Base-by-base conservation (phyloP, 495 filamentous ascomycete genomes). In the Penicillium odoratum region DNA sequence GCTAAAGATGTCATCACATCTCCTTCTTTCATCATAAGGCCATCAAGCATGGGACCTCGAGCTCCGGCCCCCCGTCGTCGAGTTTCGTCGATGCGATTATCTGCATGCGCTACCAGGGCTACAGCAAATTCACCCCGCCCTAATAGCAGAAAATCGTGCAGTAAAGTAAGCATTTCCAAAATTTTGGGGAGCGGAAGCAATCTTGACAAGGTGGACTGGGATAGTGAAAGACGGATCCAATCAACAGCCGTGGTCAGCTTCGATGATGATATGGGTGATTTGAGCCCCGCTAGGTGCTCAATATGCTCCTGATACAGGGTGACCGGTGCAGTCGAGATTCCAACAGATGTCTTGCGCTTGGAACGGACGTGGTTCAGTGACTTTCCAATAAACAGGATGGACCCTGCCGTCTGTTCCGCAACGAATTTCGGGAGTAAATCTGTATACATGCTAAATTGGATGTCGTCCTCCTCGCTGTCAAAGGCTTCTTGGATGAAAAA, bases 71-170 rank as follows among this genome's bases (percentile, higher is more conserved):
- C 67, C 18, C 70, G 71, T 51, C 78, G 76, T 29, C 81, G 59
- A 21, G 53, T 74, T 48, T 76, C 76, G n/a, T 75, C 68, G 25
- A 96, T 81, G 57, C 85, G 85, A 36, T 88, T 81, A 60, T 96
- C 89, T 8, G 92, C 91, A 75, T 96, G 89, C 33, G 86, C 81
- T 1, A 94, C 89, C 18, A 98, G 76, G 9, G 89, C 85, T 59
- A 93, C 83, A 7, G 91, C 91, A 70, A 98, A 98, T 67, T 97
- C 94, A 9, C 94, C 93, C 16, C 89, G 82, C 9, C 89, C 84
- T 9, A 98, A 83, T 9, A 98, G 80, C 62, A 97, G 89, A 69
- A 96, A 97, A 49, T 93, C 85, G 53, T 92, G 83, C 0, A 97
- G 82, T 25, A 97, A 75, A 44, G 83, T 78, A 9, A 98, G 78